A percentile compares a stretch with the other conserved stretches of the same genome.
These are phyloP conservation scores for Echium plantagineum DNA, from an alignment of 257 asterid genomes.

Conservation along the genomic window DNA sequence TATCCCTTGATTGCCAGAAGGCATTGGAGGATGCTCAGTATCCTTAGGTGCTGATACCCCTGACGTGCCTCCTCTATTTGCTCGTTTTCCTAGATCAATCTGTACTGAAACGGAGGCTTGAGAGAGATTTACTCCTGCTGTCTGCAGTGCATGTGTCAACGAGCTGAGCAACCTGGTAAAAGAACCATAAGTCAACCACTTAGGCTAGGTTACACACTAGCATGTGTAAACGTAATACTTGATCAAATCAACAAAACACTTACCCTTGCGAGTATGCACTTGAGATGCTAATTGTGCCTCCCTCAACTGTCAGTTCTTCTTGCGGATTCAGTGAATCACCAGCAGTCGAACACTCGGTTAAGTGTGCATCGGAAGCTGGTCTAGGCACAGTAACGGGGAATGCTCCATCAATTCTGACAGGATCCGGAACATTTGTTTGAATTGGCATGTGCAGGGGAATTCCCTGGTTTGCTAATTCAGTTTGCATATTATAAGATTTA, in stretches of 20 bases:
- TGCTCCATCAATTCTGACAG: slow-evolving; percentile 32
- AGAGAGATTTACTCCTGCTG: slow-evolving; percentile 76
- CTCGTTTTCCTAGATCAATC: slow-evolving; percentile 75
- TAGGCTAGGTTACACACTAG: too few relatives aligned
- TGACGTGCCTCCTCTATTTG: slow-evolving; percentile 30
- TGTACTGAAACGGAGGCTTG: slow-evolving; percentile 79
- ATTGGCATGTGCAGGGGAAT: slow-evolving; percentile 35
- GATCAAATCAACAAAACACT: slow-evolving; percentile 14
- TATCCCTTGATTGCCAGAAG: slow-evolving; percentile 28
- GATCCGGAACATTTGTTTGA: slow-evolving; percentile 27
- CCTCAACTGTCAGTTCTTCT: slow-evolving; percentile 61
- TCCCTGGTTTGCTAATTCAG: slow-evolving; percentile 35
- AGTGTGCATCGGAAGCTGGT: slow-evolving; percentile 41
- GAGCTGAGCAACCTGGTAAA: slow-evolving; percentile 64
- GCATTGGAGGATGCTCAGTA: slow-evolving; percentile 30
- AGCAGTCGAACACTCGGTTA: slow-evolving; percentile 34
- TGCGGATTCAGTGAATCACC: slow-evolving; percentile 33
- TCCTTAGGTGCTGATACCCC: slow-evolving; percentile 44
- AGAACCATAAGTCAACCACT: background rate
- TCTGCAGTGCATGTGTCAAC: slow-evolving; percentile 72
- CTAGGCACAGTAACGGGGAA: slow-evolving; percentile 40
- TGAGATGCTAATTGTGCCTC: slow-evolving; percentile 86
- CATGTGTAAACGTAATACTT: background rate
- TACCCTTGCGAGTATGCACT: slow-evolving; percentile 82
- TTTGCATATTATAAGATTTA: slow-evolving; percentile 40